Base-by-base conservation (phyloP, 2,329 filamentous ascomycete species). In the Colletotrichum cordylinicola region DNA sequence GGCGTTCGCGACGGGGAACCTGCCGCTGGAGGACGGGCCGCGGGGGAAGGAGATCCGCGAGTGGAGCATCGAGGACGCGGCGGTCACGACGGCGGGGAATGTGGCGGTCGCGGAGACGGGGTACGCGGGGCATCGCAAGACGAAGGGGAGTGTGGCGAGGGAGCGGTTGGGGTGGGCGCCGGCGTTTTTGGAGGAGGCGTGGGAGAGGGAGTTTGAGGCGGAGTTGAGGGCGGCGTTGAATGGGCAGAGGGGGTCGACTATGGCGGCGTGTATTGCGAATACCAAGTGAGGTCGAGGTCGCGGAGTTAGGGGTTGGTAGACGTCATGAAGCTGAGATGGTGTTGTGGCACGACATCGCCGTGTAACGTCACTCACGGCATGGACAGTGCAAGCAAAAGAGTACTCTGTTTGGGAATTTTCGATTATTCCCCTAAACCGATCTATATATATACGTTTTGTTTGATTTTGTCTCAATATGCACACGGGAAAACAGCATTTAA, bases 1-100 rank as follows among this genome's bases (percentile, higher is more conserved):
- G 8, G 76, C 76, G 16, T 78, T 78, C n/a, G 77, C 64, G 27
- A 70, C 70, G 16, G 76, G 77, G 0, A 70, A 66, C n/a, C 64
- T 78, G 24, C 76, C 77, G 9, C 60, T 52, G 31, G 61, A 67
- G 24, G 64, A 33, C 5, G 70, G 62, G 4, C 75, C 78, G 18
- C 29, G 12, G 31, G 6, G 52, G 29, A 69, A 52, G 67, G 70
- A 77, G 70, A 43, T 78, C 2, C 39, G 74, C 2, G 72, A 48
- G 29, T 31, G 77, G 6, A 62, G 39, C 8, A 31, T 77, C 4
- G 60, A 67, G 29, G 76, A 78, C 62, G 68, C 77, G 16, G 77
- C 71, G n/a, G 67, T 16, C 9, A 74, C 68, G 71, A 69, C 65
- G 24, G 68, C 71, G 43, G 76, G 74, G 8, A 75, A 75, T 48